Conservation (phyloP, 352 stramenopile species). For the Globisporangium orthogonon region DNA sequence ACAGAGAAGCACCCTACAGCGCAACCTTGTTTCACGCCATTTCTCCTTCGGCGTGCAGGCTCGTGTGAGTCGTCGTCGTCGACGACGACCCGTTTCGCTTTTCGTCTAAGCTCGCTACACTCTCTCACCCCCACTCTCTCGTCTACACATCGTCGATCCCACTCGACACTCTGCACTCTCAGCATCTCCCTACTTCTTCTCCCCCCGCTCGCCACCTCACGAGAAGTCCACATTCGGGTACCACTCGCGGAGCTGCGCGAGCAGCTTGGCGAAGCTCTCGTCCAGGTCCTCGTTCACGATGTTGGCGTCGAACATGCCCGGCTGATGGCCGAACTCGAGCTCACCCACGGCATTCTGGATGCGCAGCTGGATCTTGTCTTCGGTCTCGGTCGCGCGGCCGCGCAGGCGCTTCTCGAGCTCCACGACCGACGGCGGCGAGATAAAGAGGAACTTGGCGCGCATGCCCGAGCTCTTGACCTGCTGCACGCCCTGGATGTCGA, state of each 20-base stretch:
- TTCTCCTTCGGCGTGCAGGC: background rate
- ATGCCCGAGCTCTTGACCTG: conserved; percentile 89
- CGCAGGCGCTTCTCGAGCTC: conserved; percentile 93
- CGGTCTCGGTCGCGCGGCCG: conserved; percentile 92
- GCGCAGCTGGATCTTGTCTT: conserved; percentile 93
- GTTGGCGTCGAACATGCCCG: conserved; percentile 85
- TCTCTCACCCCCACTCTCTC: background rate
- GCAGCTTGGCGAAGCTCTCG: conserved; percentile 66
- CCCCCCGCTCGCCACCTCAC: conserved; percentile 9
- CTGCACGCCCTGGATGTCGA: conserved; percentile 97
- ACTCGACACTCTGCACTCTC: too few species aligned
- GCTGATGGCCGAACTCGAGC: conserved; percentile 85
- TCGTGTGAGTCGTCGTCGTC: background rate
- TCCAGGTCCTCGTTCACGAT: conserved; percentile 89
- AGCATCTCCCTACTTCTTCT: too few species aligned
- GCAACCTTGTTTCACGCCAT: background rate
- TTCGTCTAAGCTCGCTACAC: background rate
- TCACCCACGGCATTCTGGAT: conserved; percentile 92
- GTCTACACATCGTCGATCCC: background rate
- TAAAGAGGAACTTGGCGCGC: conserved; percentile 94
- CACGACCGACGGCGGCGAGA: conserved; percentile 93
- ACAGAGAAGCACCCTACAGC: background rate
- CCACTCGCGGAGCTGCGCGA: conserved; percentile 63
- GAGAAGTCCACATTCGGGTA: conserved; percentile 64
- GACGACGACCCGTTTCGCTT: background rate